Percentiles rank a stretch among this genome's conserved stretches.
Evolutionary conservation across 352 stramenopile genomes (phyloP).

Genomic region (Elongisporangium prolatum): DNA sequence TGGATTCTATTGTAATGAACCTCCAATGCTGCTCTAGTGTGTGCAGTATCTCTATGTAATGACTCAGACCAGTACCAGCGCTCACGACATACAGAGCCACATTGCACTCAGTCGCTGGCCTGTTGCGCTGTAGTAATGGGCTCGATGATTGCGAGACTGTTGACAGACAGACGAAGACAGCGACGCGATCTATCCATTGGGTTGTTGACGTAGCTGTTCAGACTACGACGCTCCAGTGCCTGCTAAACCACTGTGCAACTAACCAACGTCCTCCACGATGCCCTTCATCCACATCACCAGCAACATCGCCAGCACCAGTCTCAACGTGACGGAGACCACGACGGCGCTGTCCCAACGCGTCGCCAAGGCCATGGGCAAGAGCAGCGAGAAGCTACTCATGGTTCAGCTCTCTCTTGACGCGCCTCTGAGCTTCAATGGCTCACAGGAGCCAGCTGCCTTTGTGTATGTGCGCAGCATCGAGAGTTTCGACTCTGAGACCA

Average conservation of each 20-base stretch:
- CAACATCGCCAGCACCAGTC: background rate
- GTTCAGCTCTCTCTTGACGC: background rate
- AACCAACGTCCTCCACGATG: background rate
- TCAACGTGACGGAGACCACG: background rate
- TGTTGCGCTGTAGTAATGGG: background rate
- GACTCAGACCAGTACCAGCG: slow-evolving; percentile 18
- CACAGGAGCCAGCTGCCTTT: slow-evolving; percentile 3
- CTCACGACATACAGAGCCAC: slow-evolving; percentile 10
- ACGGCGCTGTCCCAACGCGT: background rate
- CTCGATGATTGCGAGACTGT: background rate
- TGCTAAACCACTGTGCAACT: background rate
- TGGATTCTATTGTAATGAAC: background rate
- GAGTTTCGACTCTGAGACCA: slow-evolving; percentile 7
- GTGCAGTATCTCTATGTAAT: background rate
- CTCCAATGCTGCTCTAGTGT: background rate
- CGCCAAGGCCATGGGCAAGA: slow-evolving; percentile 1
- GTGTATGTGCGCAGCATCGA: slow-evolving; percentile 8
- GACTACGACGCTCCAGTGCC: background rate
- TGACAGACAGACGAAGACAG: background rate
- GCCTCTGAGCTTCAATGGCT: background rate
- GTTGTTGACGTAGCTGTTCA: background rate
- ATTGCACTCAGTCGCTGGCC: too few species aligned
- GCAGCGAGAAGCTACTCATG: background rate
- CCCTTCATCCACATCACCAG: slow-evolving; percentile 5
- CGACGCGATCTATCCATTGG: background rate